Conservation (phyloP, 106 monocot species). For the Amphibolis antarctica region DNA sequence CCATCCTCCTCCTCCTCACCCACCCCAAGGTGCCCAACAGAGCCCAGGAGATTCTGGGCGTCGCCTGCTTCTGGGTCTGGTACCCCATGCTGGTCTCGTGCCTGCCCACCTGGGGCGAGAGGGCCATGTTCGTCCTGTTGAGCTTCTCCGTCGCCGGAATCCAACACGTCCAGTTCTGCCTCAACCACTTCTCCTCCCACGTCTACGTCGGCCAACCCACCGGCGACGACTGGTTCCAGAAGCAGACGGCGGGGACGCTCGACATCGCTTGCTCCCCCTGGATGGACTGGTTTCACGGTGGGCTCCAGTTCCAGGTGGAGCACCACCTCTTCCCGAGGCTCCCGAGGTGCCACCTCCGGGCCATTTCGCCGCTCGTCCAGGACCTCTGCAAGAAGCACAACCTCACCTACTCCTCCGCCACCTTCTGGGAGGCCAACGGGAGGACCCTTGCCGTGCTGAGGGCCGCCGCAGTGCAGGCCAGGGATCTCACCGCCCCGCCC, state of each 20-base stretch:
- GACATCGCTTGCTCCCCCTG: conserved; percentile 16
- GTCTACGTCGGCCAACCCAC: conserved; percentile 41
- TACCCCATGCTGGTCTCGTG: conserved; percentile 48
- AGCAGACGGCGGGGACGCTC: conserved; percentile 49
- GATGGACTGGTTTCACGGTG: conserved; percentile 68
- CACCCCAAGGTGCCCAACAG: conserved; percentile 28
- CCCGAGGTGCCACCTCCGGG: conserved; percentile 35
- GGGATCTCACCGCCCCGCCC: conserved; percentile 15
- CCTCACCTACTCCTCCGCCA: conserved; percentile 18
- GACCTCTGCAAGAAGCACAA: conserved; percentile 49
- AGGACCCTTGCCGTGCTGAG: conserved; percentile 27
- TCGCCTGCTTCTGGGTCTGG: conserved; percentile 52
- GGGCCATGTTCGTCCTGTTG: conserved; percentile 32
- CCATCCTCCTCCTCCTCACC: conserved; percentile 20
- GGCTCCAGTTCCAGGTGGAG: conserved; percentile 59
- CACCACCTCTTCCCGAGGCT: conserved; percentile 56
- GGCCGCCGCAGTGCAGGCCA: conserved; percentile 42
- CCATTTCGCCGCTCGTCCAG: conserved; percentile 28
- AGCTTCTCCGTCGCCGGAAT: conserved; percentile 40
- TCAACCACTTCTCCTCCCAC: conserved; percentile 21
- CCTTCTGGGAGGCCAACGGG: conserved; percentile 36
- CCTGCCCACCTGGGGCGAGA: conserved; percentile 43
- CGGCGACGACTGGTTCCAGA: conserved; percentile 60
- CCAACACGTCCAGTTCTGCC: conserved; percentile 34
- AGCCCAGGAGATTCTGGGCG: conserved; percentile 32